These are phyloP conservation scores for Jimgerdemannia flammicorona DNA, from an alignment of 192 early-diverging fungal genomes.

Conservation along the genomic window DNA sequence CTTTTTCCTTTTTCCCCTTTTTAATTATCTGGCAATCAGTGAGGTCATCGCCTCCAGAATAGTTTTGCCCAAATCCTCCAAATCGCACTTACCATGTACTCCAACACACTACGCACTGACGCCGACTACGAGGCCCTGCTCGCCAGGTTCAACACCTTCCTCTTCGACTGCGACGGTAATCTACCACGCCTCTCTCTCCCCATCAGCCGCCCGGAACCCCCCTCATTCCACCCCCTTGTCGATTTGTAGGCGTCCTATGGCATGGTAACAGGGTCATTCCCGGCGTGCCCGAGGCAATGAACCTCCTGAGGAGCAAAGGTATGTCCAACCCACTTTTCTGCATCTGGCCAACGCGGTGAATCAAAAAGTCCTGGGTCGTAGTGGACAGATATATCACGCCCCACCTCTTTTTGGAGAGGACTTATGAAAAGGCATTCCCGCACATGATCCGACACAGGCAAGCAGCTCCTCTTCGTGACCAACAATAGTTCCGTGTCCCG, in stretches of 20 bases:
- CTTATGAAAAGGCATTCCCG: neutral
- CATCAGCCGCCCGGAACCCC: neutral
- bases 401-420: no score
- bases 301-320: conserved; percentile 67
- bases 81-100: no score
- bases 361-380: no score
- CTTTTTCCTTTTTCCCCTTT: no score
- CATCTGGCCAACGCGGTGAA: no score
- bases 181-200: neutral
- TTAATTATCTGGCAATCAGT: no score
- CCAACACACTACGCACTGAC: no score
- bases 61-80: no score
- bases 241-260: conserved; percentile 84
- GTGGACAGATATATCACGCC: neutral
- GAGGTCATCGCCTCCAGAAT: no score
- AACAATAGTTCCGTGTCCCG: conserved; percentile 96
- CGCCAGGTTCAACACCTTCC: conserved; percentile 84
- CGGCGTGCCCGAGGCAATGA: conserved; percentile 66
- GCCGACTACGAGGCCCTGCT: conserved; percentile 54
- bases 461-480: conserved; percentile 93
- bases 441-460: conserved; percentile 43
- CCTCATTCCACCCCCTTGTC: neutral
- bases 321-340: neutral
- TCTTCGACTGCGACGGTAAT: conserved; percentile 96
- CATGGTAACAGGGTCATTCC: conserved; percentile 64